Conservation (phyloP, 768 basidiomycete species). For the Leccinellum luteum region DNA sequence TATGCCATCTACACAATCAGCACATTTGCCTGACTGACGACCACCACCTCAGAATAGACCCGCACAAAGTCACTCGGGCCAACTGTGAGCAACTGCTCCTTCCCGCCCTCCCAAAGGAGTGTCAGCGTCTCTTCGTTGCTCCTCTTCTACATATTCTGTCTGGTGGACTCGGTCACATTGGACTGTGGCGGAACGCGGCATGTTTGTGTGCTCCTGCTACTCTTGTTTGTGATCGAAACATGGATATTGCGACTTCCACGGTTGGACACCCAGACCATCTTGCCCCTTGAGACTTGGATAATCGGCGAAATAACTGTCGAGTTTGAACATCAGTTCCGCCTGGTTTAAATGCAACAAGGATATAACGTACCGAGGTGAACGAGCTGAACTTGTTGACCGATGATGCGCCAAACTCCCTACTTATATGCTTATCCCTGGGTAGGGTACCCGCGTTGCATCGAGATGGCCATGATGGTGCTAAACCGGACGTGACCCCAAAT, state of each 20-base stretch:
- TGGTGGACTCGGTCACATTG: neutral
- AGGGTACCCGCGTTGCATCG: neutral
- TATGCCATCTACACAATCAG: neutral
- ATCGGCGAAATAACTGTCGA: neutral
- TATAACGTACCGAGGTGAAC: neutral
- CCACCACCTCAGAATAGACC: constrained; percentile 11
- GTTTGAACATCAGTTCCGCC: neutral
- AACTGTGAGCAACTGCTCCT: constrained; percentile 5
- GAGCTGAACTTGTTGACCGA: neutral
- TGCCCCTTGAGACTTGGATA: neutral
- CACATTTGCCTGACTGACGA: constrained; percentile 10
- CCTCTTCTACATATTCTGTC: constrained; percentile 9
- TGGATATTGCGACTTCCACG: neutral
- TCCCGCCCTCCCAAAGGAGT: constrained; percentile 2
- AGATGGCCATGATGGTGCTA: too few species aligned
- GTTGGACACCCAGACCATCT: constrained; percentile 19
- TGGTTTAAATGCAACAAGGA: neutral
- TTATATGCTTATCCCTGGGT: neutral
- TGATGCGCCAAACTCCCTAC: neutral
- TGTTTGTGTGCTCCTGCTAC: neutral
- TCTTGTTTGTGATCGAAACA: constrained; percentile 8
- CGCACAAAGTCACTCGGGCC: constrained; percentile 13
- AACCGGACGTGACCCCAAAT: too few species aligned
- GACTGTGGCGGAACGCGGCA: neutral
- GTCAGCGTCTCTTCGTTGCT: constrained; percentile 7